phyloP scores from a whole-genome alignment of 345 rosid species.

The Isatis tinctoria region DNA sequence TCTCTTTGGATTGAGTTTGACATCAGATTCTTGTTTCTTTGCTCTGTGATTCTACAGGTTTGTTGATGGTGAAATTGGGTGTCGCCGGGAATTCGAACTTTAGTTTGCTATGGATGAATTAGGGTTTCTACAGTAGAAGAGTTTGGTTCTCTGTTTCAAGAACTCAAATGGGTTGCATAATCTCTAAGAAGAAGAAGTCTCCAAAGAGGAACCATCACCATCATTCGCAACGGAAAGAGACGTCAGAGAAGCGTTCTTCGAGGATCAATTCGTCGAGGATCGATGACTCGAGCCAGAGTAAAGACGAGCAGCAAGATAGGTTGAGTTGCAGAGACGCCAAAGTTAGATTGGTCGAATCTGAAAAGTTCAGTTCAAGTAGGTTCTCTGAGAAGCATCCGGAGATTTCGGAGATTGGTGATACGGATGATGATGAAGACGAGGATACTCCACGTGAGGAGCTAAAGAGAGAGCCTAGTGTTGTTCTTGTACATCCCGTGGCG shows the following conservation, averaged over 20 bases:
- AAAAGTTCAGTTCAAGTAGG: constrained; percentile 43
- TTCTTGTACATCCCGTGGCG: constrained; percentile 35
- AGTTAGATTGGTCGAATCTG: constrained; percentile 53
- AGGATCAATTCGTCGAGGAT: constrained; percentile 56
- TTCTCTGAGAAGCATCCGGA: constrained; percentile 41
- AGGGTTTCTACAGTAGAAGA: constrained; percentile 5
- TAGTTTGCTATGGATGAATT: not conserved
- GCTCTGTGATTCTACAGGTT: not conserved
- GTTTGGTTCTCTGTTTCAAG: not conserved
- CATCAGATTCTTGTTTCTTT: not conserved
- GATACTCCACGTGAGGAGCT: not conserved
- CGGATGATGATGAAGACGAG: constrained; percentile 22
- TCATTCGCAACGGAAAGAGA: constrained; percentile 42
- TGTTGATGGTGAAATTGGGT: not conserved
- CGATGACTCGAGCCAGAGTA: constrained; percentile 46
- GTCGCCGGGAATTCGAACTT: not conserved
- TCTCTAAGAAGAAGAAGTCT: constrained; percentile 71
- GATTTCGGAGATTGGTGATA: constrained; percentile 33
- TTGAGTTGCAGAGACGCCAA: constrained; percentile 42
- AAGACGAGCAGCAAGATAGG: constrained; percentile 27
- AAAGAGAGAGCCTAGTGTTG: constrained; percentile 12
- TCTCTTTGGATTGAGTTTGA: not conserved
- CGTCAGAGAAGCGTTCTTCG: constrained; percentile 53
- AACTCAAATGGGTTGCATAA: constrained; percentile 66
- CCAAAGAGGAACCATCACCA: constrained; percentile 39